Base-by-base conservation (phyloP, 75 land plant genomes). In the Selaginella moellendorffii region DNA sequence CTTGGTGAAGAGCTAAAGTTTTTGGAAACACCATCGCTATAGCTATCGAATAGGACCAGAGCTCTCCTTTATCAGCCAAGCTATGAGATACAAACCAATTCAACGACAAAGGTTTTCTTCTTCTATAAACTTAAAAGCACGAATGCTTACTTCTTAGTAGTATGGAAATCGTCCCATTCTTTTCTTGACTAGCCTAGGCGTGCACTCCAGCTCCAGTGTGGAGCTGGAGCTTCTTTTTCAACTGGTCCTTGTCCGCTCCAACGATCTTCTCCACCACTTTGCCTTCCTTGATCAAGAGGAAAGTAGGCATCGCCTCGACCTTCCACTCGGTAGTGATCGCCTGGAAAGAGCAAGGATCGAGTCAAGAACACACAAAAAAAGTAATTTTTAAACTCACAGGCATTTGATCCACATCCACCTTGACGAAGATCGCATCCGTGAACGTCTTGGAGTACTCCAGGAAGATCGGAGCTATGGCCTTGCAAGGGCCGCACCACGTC, bases 1-100 rank as follows among this genome's bases (percentile, higher is more conserved):
- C 75, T 54, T 86, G 54, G 65, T 71, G 28, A 42, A 62, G 24
- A 65, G 17, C 25, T 36, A 65, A 36, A 36, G 46, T 36, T 36
- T 36, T 5, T 36, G 14, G 14, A 36, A 36, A 36, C 46, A 36
- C 14, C 14, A 36, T n/a, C n/a, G n/a, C n/a, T n/a, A n/a, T n/a
- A n/a, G n/a, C n/a, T n/a, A n/a, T n/a, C n/a, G n/a, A n/a, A n/a
- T n/a, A n/a, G n/a, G n/a, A n/a, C n/a, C n/a, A n/a, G n/a, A n/a
- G n/a, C n/a, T n/a, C n/a, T n/a, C n/a, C n/a, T n/a, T n/a, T n/a
- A n/a, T n/a, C n/a, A n/a, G n/a, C n/a, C n/a, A n/a, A n/a, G n/a
- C n/a, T n/a, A n/a, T n/a, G n/a, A n/a, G n/a, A n/a, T n/a, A n/a
- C n/a, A n/a, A n/a, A n/a, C n/a, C n/a, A n/a, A n/a, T n/a, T n/a